Evolutionary conservation across 768 basidiomycete species (phyloP).

Genomic region (Suillus sp.): DNA sequence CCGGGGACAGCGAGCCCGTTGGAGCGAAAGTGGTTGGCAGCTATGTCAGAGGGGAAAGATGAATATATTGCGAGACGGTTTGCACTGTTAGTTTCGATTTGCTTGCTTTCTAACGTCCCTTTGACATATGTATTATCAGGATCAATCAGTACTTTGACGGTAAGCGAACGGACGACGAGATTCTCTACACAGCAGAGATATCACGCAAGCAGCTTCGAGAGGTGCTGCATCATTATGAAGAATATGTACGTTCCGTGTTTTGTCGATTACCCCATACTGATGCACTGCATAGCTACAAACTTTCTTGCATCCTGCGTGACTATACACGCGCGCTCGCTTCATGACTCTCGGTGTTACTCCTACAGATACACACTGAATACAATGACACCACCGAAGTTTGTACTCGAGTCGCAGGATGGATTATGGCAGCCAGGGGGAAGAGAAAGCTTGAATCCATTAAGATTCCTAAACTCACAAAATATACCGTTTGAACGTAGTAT

Average conservation of each 20-base stretch:
- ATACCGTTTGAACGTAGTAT: background rate
- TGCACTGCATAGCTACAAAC: constrained; percentile 41
- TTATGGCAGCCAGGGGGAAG: background rate
- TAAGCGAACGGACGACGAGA: constrained; percentile 88
- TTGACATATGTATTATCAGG: constrained; percentile 45
- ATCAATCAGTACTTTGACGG: constrained; percentile 95
- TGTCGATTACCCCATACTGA: background rate
- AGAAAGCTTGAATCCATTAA: background rate
- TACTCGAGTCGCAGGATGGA: background rate
- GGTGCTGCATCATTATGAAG: constrained; percentile 83
- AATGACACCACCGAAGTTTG: background rate
- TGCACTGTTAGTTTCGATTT: constrained; percentile 58
- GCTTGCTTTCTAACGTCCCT: background rate
- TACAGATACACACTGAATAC: background rate
- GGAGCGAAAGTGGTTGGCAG: constrained; percentile 83
- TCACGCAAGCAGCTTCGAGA: constrained; percentile 81
- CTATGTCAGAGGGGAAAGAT: constrained; percentile 87
- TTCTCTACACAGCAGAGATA: constrained; percentile 86
- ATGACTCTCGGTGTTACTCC: background rate
- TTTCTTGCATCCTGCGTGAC: constrained; percentile 44
- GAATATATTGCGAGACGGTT: constrained; percentile 70
- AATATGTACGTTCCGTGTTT: constrained; percentile 64
- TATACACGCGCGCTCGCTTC: too few species aligned
- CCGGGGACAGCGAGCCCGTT: constrained; percentile 79
- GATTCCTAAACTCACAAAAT: background rate